Base-by-base conservation (phyloP, 163 green algal genomes). In the Scenedesmus sp. region DNA sequence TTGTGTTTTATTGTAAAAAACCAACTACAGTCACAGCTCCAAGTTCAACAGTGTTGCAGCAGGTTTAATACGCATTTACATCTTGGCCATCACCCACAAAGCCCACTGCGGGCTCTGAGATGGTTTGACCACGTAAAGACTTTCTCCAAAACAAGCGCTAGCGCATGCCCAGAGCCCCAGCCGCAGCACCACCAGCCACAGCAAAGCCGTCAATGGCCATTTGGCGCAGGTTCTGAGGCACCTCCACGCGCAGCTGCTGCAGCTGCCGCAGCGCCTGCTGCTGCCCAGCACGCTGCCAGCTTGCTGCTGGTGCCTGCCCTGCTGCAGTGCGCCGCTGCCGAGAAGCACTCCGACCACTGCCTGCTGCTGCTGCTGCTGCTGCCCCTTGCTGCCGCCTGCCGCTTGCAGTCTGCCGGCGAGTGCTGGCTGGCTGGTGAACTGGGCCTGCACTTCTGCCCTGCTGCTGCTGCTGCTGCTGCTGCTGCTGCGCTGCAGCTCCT, bases 381-480 rank as follows among this genome's bases (percentile, higher is more conserved):
- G 23, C 70, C 52, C 12, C 4, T 10, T 3, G 16, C 26, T 23
- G 70, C 4, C 70, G 23, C 70, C 70, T 46, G 13, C 70, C 70
- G 13, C 23, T 23, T n/a, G 70, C 18, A 46, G 23, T 52, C 70
- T 79, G 70, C 70, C 5, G 70, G 7, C 70, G 23, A 52, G 4
- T 52, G 70, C 70, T 79, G 4, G 4, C 70, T 52, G 70, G 70
- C 70, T 79, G 70, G 12, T 79, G 23, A 79, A 79, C 10, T 13
- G 5, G 23, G 23, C 77, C 46, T 15, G 23, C 77, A n/a, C 77
- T 26, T 34, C 77, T n/a, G 12, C 46, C 77, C 46, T 70, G 81
- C 81, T n/a, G 81, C 81, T 86, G 82, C 52, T 87, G 26, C 26
- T 26, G 26, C 26, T 26, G 82, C 84, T 77, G 84, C 34, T 76